Conservation (phyloP, 805 yeast species). For the Myxozyma melibiosi region DNA sequence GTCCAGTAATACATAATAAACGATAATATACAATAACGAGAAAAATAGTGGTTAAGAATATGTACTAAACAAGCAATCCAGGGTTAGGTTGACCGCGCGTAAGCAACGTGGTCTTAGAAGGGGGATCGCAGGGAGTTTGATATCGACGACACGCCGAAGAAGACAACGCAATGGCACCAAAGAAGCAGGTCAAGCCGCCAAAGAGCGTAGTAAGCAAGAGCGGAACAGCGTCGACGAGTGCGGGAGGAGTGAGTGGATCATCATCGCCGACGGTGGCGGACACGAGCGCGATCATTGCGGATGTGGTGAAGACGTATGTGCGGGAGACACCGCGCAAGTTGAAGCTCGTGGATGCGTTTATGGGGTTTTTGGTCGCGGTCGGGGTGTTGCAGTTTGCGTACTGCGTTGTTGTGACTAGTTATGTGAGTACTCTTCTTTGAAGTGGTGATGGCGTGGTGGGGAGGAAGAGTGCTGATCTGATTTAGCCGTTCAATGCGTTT, state of each 20-base stretch:
- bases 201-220: not conserved
- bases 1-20: no score
- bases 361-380: slow-evolving; percentile 69
- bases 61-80: no score
- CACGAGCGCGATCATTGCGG: slow-evolving; percentile 14
- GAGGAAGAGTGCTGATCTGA: no score
- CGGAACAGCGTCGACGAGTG: not conserved
- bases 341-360: slow-evolving; percentile 74
- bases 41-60: no score
- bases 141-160: not conserved
- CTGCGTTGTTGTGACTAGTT: slow-evolving; percentile 76
- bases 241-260: not conserved
- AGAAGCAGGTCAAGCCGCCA: slow-evolving; percentile 8
- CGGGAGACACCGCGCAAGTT: slow-evolving; percentile 33
- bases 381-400: slow-evolving; percentile 81
- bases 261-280: slow-evolving; percentile 10
- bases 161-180: slow-evolving; percentile 10
- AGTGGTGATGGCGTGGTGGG: no score
- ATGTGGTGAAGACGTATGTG: slow-evolving; percentile 17
- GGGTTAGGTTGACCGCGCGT: no score
- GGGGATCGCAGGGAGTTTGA: no score
- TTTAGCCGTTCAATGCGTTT: slow-evolving; percentile 94
- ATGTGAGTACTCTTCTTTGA: slow-evolving; percentile 43
- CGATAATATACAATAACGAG: no score
- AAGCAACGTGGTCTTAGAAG: no score